A percentile compares a stretch with the other conserved stretches of the same genome.
Conservation (phyloP, 768 basidiomycete genomes). For the Collybia sp. region DNA sequence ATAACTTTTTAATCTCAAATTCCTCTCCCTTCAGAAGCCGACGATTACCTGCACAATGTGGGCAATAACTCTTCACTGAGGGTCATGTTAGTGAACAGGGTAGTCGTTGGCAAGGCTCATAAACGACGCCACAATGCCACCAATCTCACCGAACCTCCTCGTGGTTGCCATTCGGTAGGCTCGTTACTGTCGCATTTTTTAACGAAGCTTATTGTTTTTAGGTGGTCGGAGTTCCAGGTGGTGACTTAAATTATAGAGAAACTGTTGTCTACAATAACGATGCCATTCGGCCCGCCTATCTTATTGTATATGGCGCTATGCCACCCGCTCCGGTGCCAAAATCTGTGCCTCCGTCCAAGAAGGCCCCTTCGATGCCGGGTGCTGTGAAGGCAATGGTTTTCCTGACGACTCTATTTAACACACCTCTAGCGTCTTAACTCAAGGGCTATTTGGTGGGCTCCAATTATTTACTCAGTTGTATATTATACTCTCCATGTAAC, state of each 20-base stretch:
- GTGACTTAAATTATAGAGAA: slow-evolving; percentile 9
- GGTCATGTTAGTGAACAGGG: slow-evolving; percentile 53
- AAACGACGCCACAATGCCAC: slow-evolving; percentile 45
- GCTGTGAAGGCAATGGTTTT: too few species aligned
- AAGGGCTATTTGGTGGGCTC: too few species aligned
- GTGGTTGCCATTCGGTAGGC: slow-evolving; percentile 56
- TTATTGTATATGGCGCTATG: slow-evolving; percentile 7
- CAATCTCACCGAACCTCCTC: slow-evolving; percentile 43
- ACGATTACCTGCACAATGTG: slow-evolving; percentile 51
- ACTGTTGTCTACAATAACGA: slow-evolving; percentile 15
- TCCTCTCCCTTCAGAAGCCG: slow-evolving; percentile 43
- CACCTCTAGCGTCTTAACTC: too few species aligned
- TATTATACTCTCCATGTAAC: too few species aligned
- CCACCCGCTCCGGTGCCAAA: neutral
- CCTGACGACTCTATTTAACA: too few species aligned
- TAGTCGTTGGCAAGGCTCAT: slow-evolving; percentile 57
- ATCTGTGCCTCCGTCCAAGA: neutral
- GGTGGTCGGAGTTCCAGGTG: neutral
- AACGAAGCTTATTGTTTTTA: too few species aligned
- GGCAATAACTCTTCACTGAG: slow-evolving; percentile 37
- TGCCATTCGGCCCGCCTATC: slow-evolving; percentile 13
- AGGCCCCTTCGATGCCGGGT: too few species aligned
- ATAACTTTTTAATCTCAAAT: neutral
- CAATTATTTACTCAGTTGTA: too few species aligned
- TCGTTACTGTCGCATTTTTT: too few species aligned